Base-by-base conservation (phyloP, 345 rosid genomes). In the Angophora floribunda region DNA sequence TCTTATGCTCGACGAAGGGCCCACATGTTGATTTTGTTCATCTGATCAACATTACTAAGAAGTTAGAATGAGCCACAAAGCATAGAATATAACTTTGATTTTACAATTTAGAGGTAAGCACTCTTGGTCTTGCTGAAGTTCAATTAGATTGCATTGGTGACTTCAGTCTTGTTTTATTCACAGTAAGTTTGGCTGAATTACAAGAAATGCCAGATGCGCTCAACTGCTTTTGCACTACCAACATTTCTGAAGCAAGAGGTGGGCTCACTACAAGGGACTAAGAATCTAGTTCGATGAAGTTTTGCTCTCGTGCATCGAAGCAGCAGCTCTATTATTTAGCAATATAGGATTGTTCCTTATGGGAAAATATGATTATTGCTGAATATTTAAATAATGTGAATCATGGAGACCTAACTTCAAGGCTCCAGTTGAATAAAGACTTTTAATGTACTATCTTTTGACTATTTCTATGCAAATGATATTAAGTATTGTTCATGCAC, bases 221-320 rank as follows among this genome's bases (percentile, higher is more conserved):
- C 92, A 7, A 99, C 99, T 28, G 97, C 99, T 4, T 95, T 97
- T 87, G 95, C 96, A 12, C 90, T 97, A 95, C 99, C 99, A 6
- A 89, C 95, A 85, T 98, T 97, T 91, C 87, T 98, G 88, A 93
- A 89, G 90, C 93, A 96, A 94, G 99, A 97, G 92, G 96, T 96
- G 89, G 91, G 90, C 87, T 86, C 92, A 55, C 95, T 95, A 28
- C 5, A 87, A 7, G 89, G 88, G 89, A 88, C 70, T 75, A 41
- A 13, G n/a, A 75, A 52, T 75, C 65, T 26, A 16, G 67, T 45
- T 26, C 16, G 50, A 86, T 52, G 47, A 59, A 24, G 36, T 11
- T 52, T 49, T 36, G 82, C 82, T 75, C 49, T 19, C 82, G 49
- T 10, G 82, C 49, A n/a, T 59, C n/a, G n/a, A 41, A 75, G 84